Evolutionary conservation across 2,329 filamentous ascomycete species (phyloP), one percentile per base, ranked within the genome.

Genomic region (Scorias spongiosa): DNA sequence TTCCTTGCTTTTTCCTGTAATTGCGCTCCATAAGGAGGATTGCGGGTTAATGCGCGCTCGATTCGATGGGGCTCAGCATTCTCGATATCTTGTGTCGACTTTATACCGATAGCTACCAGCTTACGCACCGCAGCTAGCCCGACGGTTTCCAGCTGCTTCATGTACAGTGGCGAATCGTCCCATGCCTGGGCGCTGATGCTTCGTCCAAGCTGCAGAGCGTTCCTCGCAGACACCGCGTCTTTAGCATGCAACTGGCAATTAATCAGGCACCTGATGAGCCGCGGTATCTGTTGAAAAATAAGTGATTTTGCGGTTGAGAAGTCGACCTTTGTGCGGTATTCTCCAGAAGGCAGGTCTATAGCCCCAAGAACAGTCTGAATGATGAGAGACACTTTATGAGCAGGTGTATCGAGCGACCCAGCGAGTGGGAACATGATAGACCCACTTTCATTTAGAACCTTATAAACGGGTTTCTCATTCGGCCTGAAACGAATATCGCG

Each of bases 131-230:
- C 74, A 1, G 80, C 84, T 4, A 77, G 68, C 0, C 91, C 91
- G 48, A 96, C 75, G 2, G 78, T 75, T 0, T 84, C 77, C 1
- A 98, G 72, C 59, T 96, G 89, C 47, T 82, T 81, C 55, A 98
- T 73, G 51, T 95, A 84, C 17, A 81, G 69, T 0, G 84, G 76
- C 2, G 79, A 83, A 29, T 82, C 78, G 55, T 98, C 91, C 91
- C 88, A 94, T 1, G 72, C 72, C 46, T 74, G 75, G 2, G 87
- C 83, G 17, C 76, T 74, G 42, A 96, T 65, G 50, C 84, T 86
- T 45, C 89, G 74, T 40, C 81, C 74, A 5, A 96, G 71, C 55
- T 89, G 82, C 1, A 96, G 70, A 5, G 81, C 81, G 48, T 79
- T 78, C 26, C 74, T 74, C 1, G 78, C 71, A 2, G 81, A 74